Percentiles rank a stretch among this genome's conserved stretches.
Conservation (phyloP, 2,329 filamentous ascomycete species). For the Scedosporium minutisporum region DNA sequence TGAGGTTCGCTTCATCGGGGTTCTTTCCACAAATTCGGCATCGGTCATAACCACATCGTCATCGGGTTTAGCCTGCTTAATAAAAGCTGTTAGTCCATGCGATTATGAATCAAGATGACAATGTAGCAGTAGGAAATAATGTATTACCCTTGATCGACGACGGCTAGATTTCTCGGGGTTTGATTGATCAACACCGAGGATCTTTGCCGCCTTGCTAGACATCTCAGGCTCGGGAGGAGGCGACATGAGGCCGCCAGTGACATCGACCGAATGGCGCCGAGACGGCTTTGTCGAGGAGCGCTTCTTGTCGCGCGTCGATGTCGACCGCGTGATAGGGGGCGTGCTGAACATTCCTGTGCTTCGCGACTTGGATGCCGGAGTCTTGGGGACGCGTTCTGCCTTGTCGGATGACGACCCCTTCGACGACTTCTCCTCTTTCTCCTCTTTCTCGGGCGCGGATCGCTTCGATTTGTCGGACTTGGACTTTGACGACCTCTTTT, state of each 20-base stretch:
- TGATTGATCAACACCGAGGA: constrained; percentile 49
- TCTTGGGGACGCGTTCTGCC: constrained; percentile 34
- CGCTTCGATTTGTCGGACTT: constrained; percentile 53
- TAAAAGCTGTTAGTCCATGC: neutral
- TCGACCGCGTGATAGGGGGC: constrained; percentile 57
- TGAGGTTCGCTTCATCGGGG: constrained; percentile 21
- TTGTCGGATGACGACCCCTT: constrained; percentile 69
- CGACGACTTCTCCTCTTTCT: constrained; percentile 56
- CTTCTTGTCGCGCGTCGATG: constrained; percentile 57
- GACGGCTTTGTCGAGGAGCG: constrained; percentile 48
- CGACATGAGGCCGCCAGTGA: constrained; percentile 52
- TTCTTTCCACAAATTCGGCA: constrained; percentile 20
- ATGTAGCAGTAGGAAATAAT: constrained; percentile 4
- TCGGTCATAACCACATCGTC: constrained; percentile 31
- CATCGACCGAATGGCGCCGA: constrained; percentile 58
- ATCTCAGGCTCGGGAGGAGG: constrained; percentile 63
- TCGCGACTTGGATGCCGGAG: constrained; percentile 20
- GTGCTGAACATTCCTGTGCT: constrained; percentile 57
- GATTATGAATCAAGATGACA: neutral
- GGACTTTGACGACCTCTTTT: constrained; percentile 52
- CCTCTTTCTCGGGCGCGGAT: constrained; percentile 45
- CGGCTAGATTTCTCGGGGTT: constrained; percentile 26
- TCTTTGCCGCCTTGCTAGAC: constrained; percentile 66
- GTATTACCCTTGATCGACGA: constrained; percentile 19
- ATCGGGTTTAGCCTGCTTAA: constrained; percentile 15